These are phyloP conservation scores for Calonectria ilicicola DNA, from an alignment of 2,329 filamentous ascomycete genomes.

Conservation along the genomic window DNA sequence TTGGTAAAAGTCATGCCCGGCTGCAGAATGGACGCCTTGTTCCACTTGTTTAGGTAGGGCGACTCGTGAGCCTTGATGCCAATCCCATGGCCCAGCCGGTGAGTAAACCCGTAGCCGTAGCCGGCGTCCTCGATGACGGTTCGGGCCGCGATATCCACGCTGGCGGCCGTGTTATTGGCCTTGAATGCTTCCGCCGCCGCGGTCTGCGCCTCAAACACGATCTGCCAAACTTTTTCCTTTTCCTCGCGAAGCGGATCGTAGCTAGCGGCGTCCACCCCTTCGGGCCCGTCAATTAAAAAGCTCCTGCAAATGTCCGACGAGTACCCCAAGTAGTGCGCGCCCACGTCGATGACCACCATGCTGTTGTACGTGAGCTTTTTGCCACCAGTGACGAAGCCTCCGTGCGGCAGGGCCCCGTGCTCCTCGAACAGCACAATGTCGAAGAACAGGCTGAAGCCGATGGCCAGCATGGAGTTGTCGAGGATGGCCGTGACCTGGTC, in stretches of 20 bases:
- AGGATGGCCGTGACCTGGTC: slow-evolving; percentile 67
- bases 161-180: slow-evolving; percentile 66
- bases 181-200: slow-evolving; percentile 63
- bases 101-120: slow-evolving; percentile 70
- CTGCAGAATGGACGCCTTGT: slow-evolving; percentile 57
- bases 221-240: slow-evolving; percentile 69
- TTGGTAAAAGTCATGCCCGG: slow-evolving; percentile 73
- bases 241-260: slow-evolving; percentile 52
- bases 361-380: slow-evolving; percentile 65
- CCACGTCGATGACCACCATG: slow-evolving; percentile 73
- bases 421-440: slow-evolving; percentile 73
- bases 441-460: slow-evolving; percentile 70
- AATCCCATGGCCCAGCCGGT: slow-evolving; percentile 73
- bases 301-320: slow-evolving; percentile 73
- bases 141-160: slow-evolving; percentile 71
- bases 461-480: slow-evolving; percentile 64
- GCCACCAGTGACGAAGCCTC: slow-evolving; percentile 62
- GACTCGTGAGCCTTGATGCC: slow-evolving; percentile 76
- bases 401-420: slow-evolving; percentile 65
- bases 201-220: slow-evolving; percentile 72
- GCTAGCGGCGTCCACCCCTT: slow-evolving; percentile 11
- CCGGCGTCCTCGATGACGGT: slow-evolving; percentile 68
- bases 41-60: slow-evolving; percentile 74
- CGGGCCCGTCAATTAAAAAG: slow-evolving; percentile 62
- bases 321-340: slow-evolving; percentile 71